Base-by-base conservation (phyloP, 768 basidiomycete genomes). In the Porphyrellus cyaneotinctus region DNA sequence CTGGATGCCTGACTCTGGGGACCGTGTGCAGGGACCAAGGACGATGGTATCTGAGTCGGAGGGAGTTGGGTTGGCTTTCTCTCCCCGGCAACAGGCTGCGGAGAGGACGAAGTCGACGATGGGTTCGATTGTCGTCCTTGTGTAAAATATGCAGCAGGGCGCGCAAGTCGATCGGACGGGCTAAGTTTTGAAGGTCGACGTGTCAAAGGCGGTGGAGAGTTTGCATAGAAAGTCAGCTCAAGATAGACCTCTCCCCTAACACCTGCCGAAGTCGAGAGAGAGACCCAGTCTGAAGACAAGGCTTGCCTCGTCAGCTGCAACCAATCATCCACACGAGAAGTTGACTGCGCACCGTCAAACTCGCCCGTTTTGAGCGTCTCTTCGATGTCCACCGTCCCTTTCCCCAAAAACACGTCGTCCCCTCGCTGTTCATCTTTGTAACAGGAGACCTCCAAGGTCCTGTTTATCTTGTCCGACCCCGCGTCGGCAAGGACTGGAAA, bases 221-320 rank as follows among this genome's bases (percentile, higher is more conserved):
- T 83, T 4, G 91, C 80, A 69, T 83, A 97, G 74, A 84, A 97
- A 2, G 95, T 97, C 83, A 97, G 87, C 68, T 97, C 95, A 15
- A 97, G 77, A 65, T 90, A 97, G 11, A 95, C 58, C 49, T 97
- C 91, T 7, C 95, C 95, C 22, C 89, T 83, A 47, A 82, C 75
- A 9, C 82, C 78, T 3, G 82, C 84, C 43, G 81, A 79, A 30
- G 77, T 70, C 50, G 76, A 71, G 39, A 91, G 74, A 39, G 72
- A 67, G 15, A 88, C 77, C 88, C 88, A 90, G 60, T 88, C 88
- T 89, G 31, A 26, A 24, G n/a, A n/a, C 26, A 49, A 14, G 15
- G n/a, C 14, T 38, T n/a, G 15, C 22, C 17, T 38, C 18, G 49
- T 60, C 39, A 66, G 45, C 15, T 26, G 23, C 17, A 23, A 49